Conservation (phyloP, 345 rosid genomes). For the Murraya paniculata region DNA sequence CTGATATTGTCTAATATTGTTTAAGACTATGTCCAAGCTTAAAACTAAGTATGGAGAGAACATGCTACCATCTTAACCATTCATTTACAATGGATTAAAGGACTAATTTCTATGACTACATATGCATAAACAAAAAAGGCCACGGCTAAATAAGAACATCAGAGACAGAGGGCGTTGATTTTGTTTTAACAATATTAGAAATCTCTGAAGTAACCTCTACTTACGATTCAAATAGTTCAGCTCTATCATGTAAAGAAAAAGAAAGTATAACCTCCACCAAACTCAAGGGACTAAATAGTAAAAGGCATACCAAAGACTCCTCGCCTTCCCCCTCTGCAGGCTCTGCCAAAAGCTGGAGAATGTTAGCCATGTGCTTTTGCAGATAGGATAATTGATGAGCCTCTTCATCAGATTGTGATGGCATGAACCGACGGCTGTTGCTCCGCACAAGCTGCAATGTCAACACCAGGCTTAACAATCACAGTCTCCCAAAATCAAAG, state of each 20-base stretch:
- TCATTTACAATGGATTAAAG: background rate
- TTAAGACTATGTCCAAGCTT: background rate
- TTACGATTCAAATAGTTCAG: background rate
- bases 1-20: background rate
- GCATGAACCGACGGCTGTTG: constrained; percentile 93
- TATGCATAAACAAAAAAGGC: background rate
- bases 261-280: background rate
- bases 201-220: background rate
- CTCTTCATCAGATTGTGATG: constrained; percentile 97
- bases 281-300: constrained; percentile 3
- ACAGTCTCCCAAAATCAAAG: background rate
- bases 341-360: constrained; percentile 86
- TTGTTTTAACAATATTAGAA: background rate
- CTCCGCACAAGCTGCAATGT: constrained; percentile 89
- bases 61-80: background rate
- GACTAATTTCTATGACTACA: background rate
- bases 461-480: constrained; percentile 8
- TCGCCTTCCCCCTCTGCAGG: constrained; percentile 86
- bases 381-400: constrained; percentile 95
- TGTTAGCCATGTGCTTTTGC: constrained; percentile 88
- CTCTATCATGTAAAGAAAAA: background rate
- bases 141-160: background rate
- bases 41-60: background rate
- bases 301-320: constrained; percentile 72
- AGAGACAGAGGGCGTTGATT: background rate